Evolutionary conservation across 371 early-diverging fungal species (phyloP).

Genomic region (Blastocladiella emersonii): DNA sequence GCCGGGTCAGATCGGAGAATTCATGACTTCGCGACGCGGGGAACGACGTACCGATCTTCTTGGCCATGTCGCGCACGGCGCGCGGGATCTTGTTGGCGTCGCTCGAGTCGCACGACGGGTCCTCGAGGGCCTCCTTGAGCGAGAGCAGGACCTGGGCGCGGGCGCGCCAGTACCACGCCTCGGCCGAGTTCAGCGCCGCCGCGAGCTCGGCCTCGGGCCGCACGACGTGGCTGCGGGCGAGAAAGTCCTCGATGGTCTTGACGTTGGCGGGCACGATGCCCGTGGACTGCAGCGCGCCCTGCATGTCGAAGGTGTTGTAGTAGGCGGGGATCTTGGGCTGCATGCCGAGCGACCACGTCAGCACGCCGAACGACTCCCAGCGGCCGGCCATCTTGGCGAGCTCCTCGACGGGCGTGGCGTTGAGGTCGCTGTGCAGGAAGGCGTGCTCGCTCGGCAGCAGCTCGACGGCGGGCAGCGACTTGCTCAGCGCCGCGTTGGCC

Average conservation of each 20-base stretch:
- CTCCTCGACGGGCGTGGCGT: slow-evolving; percentile 25
- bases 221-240: slow-evolving; percentile 15
- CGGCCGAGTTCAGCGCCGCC: slow-evolving; percentile 24
- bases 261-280: slow-evolving; percentile 34
- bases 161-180: slow-evolving; percentile 44
- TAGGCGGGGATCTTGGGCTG: slow-evolving; percentile 27
- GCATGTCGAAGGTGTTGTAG: slow-evolving; percentile 27
- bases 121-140: slow-evolving; percentile 8
- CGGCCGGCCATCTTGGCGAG: slow-evolving; percentile 18
- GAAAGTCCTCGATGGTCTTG: slow-evolving; percentile 25
- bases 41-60: slow-evolving; percentile 5
- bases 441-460: slow-evolving; percentile 12
- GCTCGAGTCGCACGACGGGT: slow-evolving; percentile 16
- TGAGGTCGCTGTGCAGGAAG: slow-evolving; percentile 23
- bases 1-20: not conserved
- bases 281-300: slow-evolving; percentile 26
- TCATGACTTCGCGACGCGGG: not conserved
- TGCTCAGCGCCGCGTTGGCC: slow-evolving; percentile 11
- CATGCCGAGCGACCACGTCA: slow-evolving; percentile 31
- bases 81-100: slow-evolving; percentile 4
- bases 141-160: slow-evolving; percentile 30
- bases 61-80: not conserved
- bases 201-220: slow-evolving; percentile 12
- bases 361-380: slow-evolving; percentile 38
- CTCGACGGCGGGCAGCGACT: slow-evolving; percentile 3